Conservation (phyloP, 805 yeast species). For the Yamadazyma olivae region DNA sequence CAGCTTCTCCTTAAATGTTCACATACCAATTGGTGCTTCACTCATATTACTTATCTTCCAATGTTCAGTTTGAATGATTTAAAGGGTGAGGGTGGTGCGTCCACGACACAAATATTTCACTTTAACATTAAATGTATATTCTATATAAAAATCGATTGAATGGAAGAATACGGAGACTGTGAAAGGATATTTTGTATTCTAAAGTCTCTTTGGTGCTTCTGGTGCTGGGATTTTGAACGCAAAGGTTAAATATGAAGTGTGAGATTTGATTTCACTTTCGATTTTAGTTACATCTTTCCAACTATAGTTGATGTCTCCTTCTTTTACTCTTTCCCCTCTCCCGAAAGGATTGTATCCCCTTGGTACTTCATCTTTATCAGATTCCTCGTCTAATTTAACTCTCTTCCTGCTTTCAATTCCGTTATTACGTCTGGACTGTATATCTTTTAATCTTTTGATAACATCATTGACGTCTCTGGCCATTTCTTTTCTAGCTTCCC, state of each 20-base stretch:
- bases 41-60: conserved; percentile 14
- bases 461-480: conserved; percentile 75
- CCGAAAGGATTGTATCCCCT: conserved; percentile 89
- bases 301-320: conserved; percentile 76
- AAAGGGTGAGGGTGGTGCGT: neutral
- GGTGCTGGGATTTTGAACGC: conserved; percentile 53
- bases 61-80: neutral
- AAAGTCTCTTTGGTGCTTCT: too few species aligned
- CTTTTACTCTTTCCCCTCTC: conserved; percentile 75
- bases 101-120: too few species aligned
- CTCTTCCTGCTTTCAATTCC: conserved; percentile 47
- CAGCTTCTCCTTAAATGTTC: too few species aligned
- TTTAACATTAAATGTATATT: too few species aligned
- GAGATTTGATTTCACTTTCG: conserved; percentile 86
- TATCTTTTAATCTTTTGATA: conserved; percentile 72
- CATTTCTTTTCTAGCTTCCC: conserved; percentile 92
- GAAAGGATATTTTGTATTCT: too few species aligned
- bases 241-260: conserved; percentile 91
- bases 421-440: conserved; percentile 62
- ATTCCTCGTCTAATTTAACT: conserved; percentile 23
- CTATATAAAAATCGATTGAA: too few species aligned
- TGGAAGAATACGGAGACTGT: too few species aligned
- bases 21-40: conserved; percentile 31
- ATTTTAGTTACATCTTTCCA: conserved; percentile 86
- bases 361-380: conserved; percentile 28